Base-by-base conservation (phyloP, 148 eudicot species). In the Simmondsia chinensis region DNA sequence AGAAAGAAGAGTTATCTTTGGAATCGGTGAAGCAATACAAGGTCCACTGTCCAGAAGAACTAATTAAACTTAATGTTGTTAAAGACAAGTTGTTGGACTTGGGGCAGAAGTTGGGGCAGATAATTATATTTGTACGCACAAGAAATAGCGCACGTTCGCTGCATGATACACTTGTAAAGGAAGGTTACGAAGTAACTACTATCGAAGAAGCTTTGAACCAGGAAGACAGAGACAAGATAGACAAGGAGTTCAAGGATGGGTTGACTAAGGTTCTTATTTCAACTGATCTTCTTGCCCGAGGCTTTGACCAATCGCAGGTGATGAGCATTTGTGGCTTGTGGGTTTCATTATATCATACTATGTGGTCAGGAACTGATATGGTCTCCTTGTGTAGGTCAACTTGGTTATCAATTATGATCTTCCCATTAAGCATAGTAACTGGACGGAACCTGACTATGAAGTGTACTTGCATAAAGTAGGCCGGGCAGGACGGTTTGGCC, bases 401-500 rank as follows among this genome's bases (percentile, higher is more conserved):
- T 58, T 89, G 82, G 95, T 89, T 3, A 82, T 89, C 21, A 89
- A 89, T 43, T 89, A 61, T 75, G 93, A 84, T 65, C 95, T 89
- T 44, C 95, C 95, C 5, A 66, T 73, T 56, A 63, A 56, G 50
- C 42, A 68, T 60, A 62, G 54, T 17, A 25, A 10, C 14, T 50
- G 59, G 29, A 34, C 59, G 4, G 93, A 89, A 57, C 95, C 95
- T 50, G 87, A 89, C 39, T 80, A 66, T 60, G 95, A 89, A 65
- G 93, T 81, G 13, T 89, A 89, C 71, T 51, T 89, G 69, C 97
- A 89, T 57, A 77, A 95, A 55, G 83, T 89, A 50, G 97, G 97
- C 31, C 73, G 95, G 66, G 95, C 97, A 9, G 97, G 93, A 26
- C 85, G 97, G 25, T 89, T 89, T 74, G 97, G 95, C 43, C 93